Evolutionary conservation across 768 basidiomycete species (phyloP).

Genomic region (Boletus edulis): DNA sequence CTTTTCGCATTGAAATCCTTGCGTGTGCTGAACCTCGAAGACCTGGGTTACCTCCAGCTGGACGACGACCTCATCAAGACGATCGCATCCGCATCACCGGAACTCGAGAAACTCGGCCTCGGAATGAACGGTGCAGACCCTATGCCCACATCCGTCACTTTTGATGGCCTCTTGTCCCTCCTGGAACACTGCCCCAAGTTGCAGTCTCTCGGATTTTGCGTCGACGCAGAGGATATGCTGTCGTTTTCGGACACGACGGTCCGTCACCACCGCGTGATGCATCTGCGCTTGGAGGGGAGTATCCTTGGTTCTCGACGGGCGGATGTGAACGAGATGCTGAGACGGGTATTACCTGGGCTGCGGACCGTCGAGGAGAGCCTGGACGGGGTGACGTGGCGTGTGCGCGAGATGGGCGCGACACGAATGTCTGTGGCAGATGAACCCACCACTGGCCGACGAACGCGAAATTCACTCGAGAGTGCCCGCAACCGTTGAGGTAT

Average conservation of each 20-base stretch:
- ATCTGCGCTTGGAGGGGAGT: conserved; percentile 17
- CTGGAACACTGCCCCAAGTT: conserved; percentile 20
- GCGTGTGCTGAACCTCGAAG: conserved; percentile 12
- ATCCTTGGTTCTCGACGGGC: conserved; percentile 11
- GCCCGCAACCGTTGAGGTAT: not conserved
- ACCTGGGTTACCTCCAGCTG: conserved; percentile 13
- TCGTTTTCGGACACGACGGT: conserved; percentile 11
- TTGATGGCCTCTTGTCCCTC: conserved; percentile 20
- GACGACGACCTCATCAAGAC: conserved; percentile 18
- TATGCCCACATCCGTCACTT: conserved; percentile 7
- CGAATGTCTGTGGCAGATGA: not conserved
- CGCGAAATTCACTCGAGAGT: conserved; percentile 12
- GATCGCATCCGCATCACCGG: conserved; percentile 14
- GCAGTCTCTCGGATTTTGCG: conserved; percentile 1
- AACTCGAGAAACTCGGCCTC: conserved; percentile 18
- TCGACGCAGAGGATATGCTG: conserved; percentile 17
- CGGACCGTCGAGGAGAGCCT: conserved; percentile 22
- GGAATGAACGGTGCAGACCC: not conserved
- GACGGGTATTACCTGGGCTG: conserved; percentile 21
- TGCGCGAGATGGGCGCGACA: conserved; percentile 10
- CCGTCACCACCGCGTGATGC: conserved; percentile 8
- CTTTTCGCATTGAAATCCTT: conserved; percentile 13
- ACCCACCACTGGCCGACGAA: conserved; percentile 11
- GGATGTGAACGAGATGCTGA: conserved; percentile 21
- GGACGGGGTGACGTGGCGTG: conserved; percentile 9